phyloP scores from a whole-genome alignment of 2,329 filamentous ascomycete genomes.

The Diaporthe sp. region DNA sequence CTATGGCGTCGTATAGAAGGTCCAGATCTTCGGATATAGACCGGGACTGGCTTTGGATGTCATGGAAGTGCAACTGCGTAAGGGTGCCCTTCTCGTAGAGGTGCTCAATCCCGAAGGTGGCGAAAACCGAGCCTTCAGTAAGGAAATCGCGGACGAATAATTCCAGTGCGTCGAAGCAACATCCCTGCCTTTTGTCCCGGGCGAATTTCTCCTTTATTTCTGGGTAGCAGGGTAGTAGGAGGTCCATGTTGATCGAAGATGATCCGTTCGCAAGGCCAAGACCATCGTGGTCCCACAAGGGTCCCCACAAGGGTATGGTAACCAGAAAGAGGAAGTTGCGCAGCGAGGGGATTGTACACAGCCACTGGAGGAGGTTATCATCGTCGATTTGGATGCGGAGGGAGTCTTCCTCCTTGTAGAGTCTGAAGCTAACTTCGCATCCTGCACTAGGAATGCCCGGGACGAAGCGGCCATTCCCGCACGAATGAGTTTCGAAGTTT shows the following conservation, averaged over 20 bases:
- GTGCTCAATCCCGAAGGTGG: neutral
- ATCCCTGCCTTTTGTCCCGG: fast-evolving
- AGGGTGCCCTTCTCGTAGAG: neutral
- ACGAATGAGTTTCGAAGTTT: too few species aligned
- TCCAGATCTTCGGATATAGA: neutral
- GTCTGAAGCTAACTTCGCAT: too few species aligned
- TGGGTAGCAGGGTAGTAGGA: neutral
- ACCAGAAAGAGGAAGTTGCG: too few species aligned
- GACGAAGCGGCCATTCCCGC: too few species aligned
- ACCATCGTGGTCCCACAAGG: too few species aligned
- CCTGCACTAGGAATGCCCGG: too few species aligned
- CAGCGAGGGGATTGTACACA: neutral
- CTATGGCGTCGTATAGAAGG: neutral
- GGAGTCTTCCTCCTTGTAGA: too few species aligned
- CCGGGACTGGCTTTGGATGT: neutral
- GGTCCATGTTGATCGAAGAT: neutral
- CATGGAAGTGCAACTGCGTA: neutral
- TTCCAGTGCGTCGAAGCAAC: neutral
- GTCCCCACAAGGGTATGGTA: too few species aligned
- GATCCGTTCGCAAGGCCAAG: too few species aligned
- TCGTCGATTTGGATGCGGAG: neutral
- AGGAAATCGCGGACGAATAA: neutral
- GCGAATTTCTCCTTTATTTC: neutral
- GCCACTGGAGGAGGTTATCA: neutral
- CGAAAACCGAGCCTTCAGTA: neutral